Base-by-base conservation (phyloP, 2,329 filamentous ascomycete genomes). In the Escovopsis sp. region DNA sequence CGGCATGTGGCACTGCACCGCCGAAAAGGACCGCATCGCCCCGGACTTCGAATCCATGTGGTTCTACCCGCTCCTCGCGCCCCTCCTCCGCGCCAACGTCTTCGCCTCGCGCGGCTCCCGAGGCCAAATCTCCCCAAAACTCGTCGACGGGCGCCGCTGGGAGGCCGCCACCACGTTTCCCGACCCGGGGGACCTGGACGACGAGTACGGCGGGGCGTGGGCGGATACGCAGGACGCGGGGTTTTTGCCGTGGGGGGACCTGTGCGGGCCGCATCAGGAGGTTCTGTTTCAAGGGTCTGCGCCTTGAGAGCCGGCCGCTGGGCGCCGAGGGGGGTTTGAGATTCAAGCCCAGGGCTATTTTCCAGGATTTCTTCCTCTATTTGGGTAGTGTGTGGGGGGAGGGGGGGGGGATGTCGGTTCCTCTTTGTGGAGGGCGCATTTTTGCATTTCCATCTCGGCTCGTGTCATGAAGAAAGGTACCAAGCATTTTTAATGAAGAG, bases 1-100 rank as follows among this genome's bases (percentile, higher is more conserved):
- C 23, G 48, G 48, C 6, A 36, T 62, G 21, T 53, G 56, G 39
- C 59, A 62, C 43, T 58, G 55, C 42, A 62, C 58, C 0, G 56
- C 57, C 8, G 36, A 45, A 40, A 62, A 62, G 41, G 47, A 49
- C 3, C 43, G 41, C 14, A 37, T 58, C 4, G 43, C 52, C 16
- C 18, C 34, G 1, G 54, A 55, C 43, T 62, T 52, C 39, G 43
- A 46, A 13, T 48, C 46, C 17, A 45, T 59, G 44, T 62, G 59
- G 59, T 62, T 57, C 43, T 54, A 50, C 29, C 57, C 55, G 4
- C 53, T 52, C 34, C 47, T 46, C 14, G 41, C 48, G 21, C 45
- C 50, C 1, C 38, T 62, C 12, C 43, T 60, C 16, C 44, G 39
- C 13, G 52, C 52, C 0, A 42, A 48, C 4, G 47, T 53, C 33